A percentile compares a stretch with the other conserved stretches of the same genome.
Conservation (phyloP, 1,284 basidiomycete species). For the Melampsora larici-populina region DNA sequence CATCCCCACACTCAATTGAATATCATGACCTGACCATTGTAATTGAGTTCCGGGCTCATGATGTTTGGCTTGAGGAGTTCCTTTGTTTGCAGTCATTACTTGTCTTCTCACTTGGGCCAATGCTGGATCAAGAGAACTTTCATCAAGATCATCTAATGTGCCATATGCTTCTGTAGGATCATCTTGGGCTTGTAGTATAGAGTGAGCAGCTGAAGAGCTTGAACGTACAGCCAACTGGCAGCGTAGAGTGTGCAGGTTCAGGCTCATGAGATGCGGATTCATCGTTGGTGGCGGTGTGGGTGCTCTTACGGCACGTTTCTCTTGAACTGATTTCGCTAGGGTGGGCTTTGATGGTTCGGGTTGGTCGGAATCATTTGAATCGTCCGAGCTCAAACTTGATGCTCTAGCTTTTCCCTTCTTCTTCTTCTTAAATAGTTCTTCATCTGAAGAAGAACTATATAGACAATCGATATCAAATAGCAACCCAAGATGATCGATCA, state of each 20-base stretch:
- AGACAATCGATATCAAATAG: neutral
- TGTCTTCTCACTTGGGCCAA: neutral
- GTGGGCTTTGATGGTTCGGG: neutral
- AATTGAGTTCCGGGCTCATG: neutral
- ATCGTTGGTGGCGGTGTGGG: constrained; percentile 22
- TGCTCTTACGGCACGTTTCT: constrained; percentile 2
- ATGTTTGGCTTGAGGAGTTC: neutral
- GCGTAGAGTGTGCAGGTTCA: too few species aligned
- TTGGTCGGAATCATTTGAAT: neutral
- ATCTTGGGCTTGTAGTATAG: too few species aligned
- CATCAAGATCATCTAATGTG: neutral
- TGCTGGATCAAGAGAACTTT: neutral
- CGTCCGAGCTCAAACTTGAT: neutral
- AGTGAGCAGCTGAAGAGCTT: too few species aligned
- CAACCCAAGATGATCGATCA: too few species aligned
- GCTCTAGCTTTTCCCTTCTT: neutral
- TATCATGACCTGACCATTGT: neutral
- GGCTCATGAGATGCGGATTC: neutral
- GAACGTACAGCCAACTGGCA: too few species aligned
- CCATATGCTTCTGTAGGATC: neutral
- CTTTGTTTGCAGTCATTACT: neutral
- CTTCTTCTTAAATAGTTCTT: neutral
- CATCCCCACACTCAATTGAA: constrained; percentile 13
- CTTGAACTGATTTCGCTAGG: neutral
- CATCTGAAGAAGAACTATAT: constrained; percentile 9